Evolutionary conservation across 2,329 filamentous ascomycete species (phyloP), one percentile per base, ranked within the genome.

Genomic region (Diaporthe sp.): DNA sequence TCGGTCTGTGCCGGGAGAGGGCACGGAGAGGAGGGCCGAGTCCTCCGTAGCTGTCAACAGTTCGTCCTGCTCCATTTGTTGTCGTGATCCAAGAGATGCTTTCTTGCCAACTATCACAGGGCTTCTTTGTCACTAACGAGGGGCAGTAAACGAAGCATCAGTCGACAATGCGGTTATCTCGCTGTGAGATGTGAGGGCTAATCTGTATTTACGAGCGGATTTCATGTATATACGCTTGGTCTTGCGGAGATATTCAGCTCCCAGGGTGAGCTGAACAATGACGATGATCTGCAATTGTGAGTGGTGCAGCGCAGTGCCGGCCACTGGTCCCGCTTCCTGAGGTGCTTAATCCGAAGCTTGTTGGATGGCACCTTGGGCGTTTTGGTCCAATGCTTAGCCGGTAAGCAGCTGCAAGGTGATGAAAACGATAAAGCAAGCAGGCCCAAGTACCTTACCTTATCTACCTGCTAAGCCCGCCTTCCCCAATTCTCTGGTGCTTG

Each of bases 241-340:
- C 12, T 44, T 61, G 58, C 58, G 58, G 37, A 44, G 58, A 28
- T 7, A 7, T 10, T 28, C 22, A 6, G 37, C 58, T 25, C 10
- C n/a, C 58, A 17, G 37, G 58, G n/a, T 9, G 58, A 42, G 19
- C 58, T 39, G 37, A 39, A 39, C 37, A 39, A 39, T 39, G 37
- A 39, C 37, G 37, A 39, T 39, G 37, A 39, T 39, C 37, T 61
- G 37, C 58, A 61, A 37, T 44, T 28, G 58, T 61, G 58, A 61
- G n/a, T 61, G 58, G 58, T n/a, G 58, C 58, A 61, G n/a, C 37
- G 37, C 37, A 61, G n/a, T 61, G 37, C 58, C 58, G 58, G 58
- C 58, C 58, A 61, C 37, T 61, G 22, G 37, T 10, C n/a, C 58
- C 58, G 25, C n/a, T 44, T 61, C 19, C 8, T 17, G 37, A 39